Base-by-base conservation (phyloP, 2,329 filamentous ascomycete species). In the Ceratocystis lukuohia region DNA sequence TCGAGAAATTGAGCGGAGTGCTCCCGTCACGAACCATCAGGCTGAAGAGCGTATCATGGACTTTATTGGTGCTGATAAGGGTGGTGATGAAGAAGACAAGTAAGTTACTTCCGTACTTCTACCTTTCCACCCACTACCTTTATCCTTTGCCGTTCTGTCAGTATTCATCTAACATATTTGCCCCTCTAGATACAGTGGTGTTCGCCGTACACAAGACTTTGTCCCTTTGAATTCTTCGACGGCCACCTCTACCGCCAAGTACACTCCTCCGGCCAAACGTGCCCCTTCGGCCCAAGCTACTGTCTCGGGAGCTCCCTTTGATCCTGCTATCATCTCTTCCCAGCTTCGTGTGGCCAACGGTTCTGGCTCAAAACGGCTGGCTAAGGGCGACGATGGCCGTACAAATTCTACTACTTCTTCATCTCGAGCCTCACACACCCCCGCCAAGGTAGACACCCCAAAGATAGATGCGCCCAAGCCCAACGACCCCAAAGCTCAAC, bases 61-160 rank as follows among this genome's bases (percentile, higher is more conserved):
- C 70, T 83, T 79, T 70, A 79, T 84, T n/a, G 81, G 80, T 6
- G 79, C 81, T n/a, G 81, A 84, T 48, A 83, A 88, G 64, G 85
- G 86, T 64, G 87, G 84, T 15, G 90, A 96, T 70, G 94, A 99
- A 76, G 94, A 99, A 77, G 92, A 95, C 73, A 96, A 94, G 85
- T 91, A 81, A 71, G 83, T 74, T 28, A 53, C 45, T 53, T 17
- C 10, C 33, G 17, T 61, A 28, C 10, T n/a, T 15, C 25, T 17
- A 30, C 30, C 17, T 61, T 45, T n/a, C 22, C 22, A 48, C 20
- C 28, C 37, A 46, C 33, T 50, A 12, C 50, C 62, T 48, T 48
- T 48, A 20, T 8, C 20, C 33, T 12, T 62, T 12, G 25, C 17
- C 12, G 10, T 61, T 20, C 41, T 59, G 10, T 20, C 25, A 4